Conservation (phyloP, 345 rosid genomes). For the Hibiscus syriacus region DNA sequence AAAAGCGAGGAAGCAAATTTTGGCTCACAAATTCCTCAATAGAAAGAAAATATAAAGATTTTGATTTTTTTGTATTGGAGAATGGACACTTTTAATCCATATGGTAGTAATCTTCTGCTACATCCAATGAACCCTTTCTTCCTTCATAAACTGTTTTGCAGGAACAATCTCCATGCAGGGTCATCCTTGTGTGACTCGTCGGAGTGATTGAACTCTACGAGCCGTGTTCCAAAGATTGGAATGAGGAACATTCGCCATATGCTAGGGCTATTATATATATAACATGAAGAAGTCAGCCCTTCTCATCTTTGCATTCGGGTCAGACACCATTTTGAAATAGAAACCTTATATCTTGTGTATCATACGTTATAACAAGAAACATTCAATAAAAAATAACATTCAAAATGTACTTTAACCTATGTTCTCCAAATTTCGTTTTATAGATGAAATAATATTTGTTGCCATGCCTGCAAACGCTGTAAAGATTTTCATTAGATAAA, state of each 20-base stretch:
- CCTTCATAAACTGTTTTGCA: conserved; percentile 2
- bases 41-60: background rate
- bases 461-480: too few relatives aligned
- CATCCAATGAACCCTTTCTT: background rate
- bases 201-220: background rate
- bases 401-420: background rate
- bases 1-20: background rate
- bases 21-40: background rate
- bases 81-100: background rate
- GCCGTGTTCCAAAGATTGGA: background rate
- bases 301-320: background rate
- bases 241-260: background rate
- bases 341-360: conserved; percentile 4
- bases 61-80: background rate
- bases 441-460: too few relatives aligned
- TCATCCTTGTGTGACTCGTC: background rate
- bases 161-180: conserved; percentile 9
- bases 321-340: background rate
- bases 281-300: background rate
- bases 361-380: background rate
- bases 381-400: background rate
- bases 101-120: background rate
- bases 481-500: too few relatives aligned
- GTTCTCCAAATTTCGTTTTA: background rate
- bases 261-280: background rate